Percentiles rank a stretch among this genome's conserved stretches.
Evolutionary conservation across 2,329 filamentous ascomycete genomes (phyloP).

Genomic region (Ceratocystis albifundus): DNA sequence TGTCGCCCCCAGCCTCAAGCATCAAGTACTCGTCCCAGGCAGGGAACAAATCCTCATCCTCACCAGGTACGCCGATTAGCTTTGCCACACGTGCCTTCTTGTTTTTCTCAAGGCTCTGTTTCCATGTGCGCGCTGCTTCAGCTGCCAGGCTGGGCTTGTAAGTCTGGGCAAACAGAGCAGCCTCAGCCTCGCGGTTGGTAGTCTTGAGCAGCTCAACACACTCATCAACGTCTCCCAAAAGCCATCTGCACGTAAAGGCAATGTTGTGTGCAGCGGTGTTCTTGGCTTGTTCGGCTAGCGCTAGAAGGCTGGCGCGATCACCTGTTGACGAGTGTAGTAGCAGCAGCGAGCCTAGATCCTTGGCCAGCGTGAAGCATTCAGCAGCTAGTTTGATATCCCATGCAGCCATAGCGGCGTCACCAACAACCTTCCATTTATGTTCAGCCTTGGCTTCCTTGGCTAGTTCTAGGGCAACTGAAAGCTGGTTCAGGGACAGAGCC

Average conservation of each 20-base stretch:
- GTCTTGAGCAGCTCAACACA: constrained; percentile 69
- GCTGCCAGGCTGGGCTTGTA: constrained; percentile 74
- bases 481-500: constrained; percentile 67
- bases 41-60: constrained; percentile 81
- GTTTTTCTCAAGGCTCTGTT: constrained; percentile 65
- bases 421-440: constrained; percentile 97
- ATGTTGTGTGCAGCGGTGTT: constrained; percentile 77
- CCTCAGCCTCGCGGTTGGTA: constrained; percentile 72
- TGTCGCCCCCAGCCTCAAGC: constrained; percentile 59
- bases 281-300: constrained; percentile 63
- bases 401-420: constrained; percentile 71
- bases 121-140: constrained; percentile 65
- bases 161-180: constrained; percentile 84
- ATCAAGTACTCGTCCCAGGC: constrained; percentile 88
- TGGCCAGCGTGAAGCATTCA: constrained; percentile 84
- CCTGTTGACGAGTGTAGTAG: constrained; percentile 80
- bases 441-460: constrained; percentile 75
- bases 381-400: constrained; percentile 86
- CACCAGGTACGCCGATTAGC: constrained; percentile 68
- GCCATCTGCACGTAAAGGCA: constrained; percentile 82
- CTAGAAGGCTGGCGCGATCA: constrained; percentile 60
- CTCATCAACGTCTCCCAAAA: constrained; percentile 67
- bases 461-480: constrained; percentile 75
- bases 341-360: constrained; percentile 78
- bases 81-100: constrained; percentile 79